Conservation (phyloP, 1,284 basidiomycete species). For the Dichomitus squalens region DNA sequence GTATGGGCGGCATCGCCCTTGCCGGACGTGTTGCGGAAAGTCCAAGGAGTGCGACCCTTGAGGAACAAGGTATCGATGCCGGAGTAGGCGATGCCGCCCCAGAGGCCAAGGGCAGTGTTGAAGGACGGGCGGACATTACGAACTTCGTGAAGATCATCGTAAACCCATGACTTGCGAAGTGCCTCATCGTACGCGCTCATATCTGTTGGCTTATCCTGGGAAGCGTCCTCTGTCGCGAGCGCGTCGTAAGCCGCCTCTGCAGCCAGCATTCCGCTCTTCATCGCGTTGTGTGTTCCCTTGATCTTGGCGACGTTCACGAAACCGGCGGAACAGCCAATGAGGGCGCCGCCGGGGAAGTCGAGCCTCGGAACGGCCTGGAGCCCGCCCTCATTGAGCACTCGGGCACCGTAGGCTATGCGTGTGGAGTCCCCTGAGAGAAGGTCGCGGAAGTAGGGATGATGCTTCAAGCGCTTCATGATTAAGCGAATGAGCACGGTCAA, state of each 20-base stretch:
- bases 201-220: slow-evolving; percentile 50
- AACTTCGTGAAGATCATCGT: slow-evolving; percentile 88
- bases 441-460: slow-evolving; percentile 89
- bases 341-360: slow-evolving; percentile 93
- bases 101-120: slow-evolving; percentile 82
- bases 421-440: slow-evolving; percentile 77
- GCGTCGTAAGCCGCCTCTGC: slow-evolving; percentile 86
- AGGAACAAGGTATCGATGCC: slow-evolving; percentile 89
- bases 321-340: slow-evolving; percentile 95
- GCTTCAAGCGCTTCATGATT: slow-evolving; percentile 85
- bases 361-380: slow-evolving; percentile 92
- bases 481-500: slow-evolving; percentile 1
- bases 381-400: slow-evolving; percentile 93
- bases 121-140: slow-evolving; percentile 94
- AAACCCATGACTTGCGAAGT: slow-evolving; percentile 85
- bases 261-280: slow-evolving; percentile 98
- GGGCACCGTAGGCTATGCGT: slow-evolving; percentile 89
- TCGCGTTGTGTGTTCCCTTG: slow-evolving; percentile 99
- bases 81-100: slow-evolving; percentile 89
- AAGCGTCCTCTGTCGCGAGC: slow-evolving; percentile 39
- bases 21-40: slow-evolving; percentile 70
- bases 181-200: slow-evolving; percentile 79
- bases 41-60: slow-evolving; percentile 91
- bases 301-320: slow-evolving; percentile 98
- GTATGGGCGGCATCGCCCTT: slow-evolving; percentile 78